Conservation (phyloP, 805 yeast genomes). For the Torulaspora delbrueckii region DNA sequence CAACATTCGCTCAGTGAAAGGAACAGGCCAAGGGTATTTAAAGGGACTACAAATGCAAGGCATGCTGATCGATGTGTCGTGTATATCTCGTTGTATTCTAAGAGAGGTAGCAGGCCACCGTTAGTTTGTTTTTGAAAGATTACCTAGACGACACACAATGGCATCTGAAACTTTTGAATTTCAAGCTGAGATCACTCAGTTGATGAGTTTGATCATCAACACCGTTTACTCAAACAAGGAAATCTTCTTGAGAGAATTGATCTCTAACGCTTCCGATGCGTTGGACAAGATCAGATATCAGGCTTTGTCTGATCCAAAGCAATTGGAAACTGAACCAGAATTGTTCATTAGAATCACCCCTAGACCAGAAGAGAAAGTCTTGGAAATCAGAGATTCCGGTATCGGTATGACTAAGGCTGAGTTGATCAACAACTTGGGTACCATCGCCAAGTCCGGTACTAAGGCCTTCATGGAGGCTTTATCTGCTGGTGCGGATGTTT, state of each 20-base stretch:
- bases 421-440: slow-evolving; percentile 97
- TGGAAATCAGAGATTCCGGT: slow-evolving; percentile 99
- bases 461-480: slow-evolving; percentile 99
- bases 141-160: slow-evolving; percentile 34
- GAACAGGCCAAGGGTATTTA: slow-evolving; percentile 14
- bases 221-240: slow-evolving; percentile 99
- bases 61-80: background rate
- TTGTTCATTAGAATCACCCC: slow-evolving; percentile 97
- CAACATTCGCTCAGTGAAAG: slow-evolving; percentile 1
- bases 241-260: slow-evolving; percentile 97
- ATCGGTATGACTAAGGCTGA: slow-evolving; percentile 99
- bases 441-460: slow-evolving; percentile 99
- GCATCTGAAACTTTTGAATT: slow-evolving; percentile 84
- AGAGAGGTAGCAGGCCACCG: slow-evolving; percentile 1
- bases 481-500: slow-evolving; percentile 98
- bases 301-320: slow-evolving; percentile 86
- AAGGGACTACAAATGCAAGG: slow-evolving; percentile 9
- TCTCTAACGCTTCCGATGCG: slow-evolving; percentile 99
- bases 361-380: slow-evolving; percentile 84
- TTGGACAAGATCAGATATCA: slow-evolving; percentile 97
- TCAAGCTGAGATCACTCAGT: slow-evolving; percentile 99
- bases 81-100: background rate
- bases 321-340: slow-evolving; percentile 92
- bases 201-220: slow-evolving; percentile 99
- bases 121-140: background rate